Evolutionary conservation across 768 basidiomycete species (phyloP).

Genomic region (Dentipellis sp.): DNA sequence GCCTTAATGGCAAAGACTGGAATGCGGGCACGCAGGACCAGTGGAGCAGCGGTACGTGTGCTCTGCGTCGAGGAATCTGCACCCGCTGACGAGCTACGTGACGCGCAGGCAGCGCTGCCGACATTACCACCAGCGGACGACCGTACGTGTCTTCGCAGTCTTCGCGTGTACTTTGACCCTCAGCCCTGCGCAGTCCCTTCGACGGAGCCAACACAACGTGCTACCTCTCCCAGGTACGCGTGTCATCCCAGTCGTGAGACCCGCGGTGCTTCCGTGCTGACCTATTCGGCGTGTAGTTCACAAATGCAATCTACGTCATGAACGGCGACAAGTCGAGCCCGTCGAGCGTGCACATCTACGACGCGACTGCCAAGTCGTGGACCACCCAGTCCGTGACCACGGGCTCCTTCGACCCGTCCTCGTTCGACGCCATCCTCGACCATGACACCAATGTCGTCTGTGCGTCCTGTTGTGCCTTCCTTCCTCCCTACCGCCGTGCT

Average conservation of each 20-base stretch:
- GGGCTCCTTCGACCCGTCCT: constrained; percentile 50
- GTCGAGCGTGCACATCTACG: constrained; percentile 70
- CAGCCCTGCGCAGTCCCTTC: constrained; percentile 41
- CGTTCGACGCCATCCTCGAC: constrained; percentile 72
- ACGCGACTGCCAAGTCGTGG: constrained; percentile 68
- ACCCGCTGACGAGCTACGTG: neutral
- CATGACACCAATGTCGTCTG: constrained; percentile 93
- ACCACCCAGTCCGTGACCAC: constrained; percentile 54
- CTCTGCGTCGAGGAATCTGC: too few species aligned
- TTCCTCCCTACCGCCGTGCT: neutral
- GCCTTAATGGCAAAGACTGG: constrained; percentile 78
- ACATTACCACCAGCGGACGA: constrained; percentile 66
- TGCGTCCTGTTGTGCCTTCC: constrained; percentile 22
- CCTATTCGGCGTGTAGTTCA: constrained; percentile 38
- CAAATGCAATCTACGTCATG: constrained; percentile 79
- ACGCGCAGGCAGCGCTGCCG: constrained; percentile 40
- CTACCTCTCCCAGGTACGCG: constrained; percentile 57
- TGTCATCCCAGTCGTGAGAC: neutral
- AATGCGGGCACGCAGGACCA: constrained; percentile 60
- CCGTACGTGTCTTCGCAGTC: constrained; percentile 46
- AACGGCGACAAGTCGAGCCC: constrained; percentile 67
- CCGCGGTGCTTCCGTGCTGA: neutral
- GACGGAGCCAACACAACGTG: constrained; percentile 55
- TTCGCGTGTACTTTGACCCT: neutral
- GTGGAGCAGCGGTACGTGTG: constrained; percentile 48